Base-by-base conservation (phyloP, 2,329 filamentous ascomycete genomes). In the Exserohilum turcica region DNA sequence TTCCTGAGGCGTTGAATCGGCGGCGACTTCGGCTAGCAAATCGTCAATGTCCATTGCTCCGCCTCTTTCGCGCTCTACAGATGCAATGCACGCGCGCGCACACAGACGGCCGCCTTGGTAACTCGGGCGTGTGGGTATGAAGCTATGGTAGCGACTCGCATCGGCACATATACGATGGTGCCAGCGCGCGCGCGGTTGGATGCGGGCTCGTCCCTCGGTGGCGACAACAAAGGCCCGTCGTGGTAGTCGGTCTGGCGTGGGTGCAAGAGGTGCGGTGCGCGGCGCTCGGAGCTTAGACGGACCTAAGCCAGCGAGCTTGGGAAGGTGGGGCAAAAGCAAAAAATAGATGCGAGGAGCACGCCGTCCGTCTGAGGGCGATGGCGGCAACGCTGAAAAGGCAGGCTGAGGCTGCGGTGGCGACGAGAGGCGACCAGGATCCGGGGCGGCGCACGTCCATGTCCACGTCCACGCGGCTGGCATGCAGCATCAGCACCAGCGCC, bases 11-110 rank as follows among this genome's bases (percentile, higher is more conserved):
- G 79, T 60, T 0, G 69, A 67, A n/a, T 73, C 72, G 43, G 71
- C 71, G 9, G 76, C 72, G 28, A 82, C 77, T 33, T 80, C 78
- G 57, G 79, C 79, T 62, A 82, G 78, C 56, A 83, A 80, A 68
- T 83, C 80, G 60, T 77, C 74, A 57, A 81, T 81, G 54, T 81
- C 77, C 76, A 78, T 78, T 24, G 19, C 19, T n/a, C 13, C 31
- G 12, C 15, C 21, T 44, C n/a, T 36, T 16, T 36, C 15, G 15
- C 15, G 15, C n/a, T 15, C 15, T 12, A n/a, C 37, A 10, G 8
- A 18, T 12, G 13, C 24, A 29, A 31, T 33, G 10, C 18, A 28
- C 39, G 18, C n/a, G 42, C 29, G 28, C 39, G 12, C 9, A 18
- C n/a, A 29, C 6, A 28, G 16, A 6, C 24, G 15, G 6, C 13